These are phyloP conservation scores for Amaranthus palmeri DNA, from an alignment of 148 eudicot species.

Conservation along the genomic window DNA sequence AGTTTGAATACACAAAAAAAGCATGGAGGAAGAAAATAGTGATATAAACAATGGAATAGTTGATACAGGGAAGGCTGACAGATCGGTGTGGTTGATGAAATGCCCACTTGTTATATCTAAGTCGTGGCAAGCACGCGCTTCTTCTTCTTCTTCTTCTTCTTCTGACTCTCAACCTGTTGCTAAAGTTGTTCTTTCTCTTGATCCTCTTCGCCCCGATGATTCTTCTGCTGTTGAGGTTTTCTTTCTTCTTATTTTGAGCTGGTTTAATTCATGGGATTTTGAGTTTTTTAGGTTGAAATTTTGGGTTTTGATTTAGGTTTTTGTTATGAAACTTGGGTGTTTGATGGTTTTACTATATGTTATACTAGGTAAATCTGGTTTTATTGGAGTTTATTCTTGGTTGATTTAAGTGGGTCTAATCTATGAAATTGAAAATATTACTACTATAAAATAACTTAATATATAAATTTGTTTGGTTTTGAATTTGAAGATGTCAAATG, in stretches of 20 bases:
- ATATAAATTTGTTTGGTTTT: background rate
- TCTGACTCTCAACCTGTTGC: slow-evolving; percentile 46
- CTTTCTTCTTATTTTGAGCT: background rate
- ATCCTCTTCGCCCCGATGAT: slow-evolving; percentile 66
- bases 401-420: background rate
- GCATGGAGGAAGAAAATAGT: slow-evolving; percentile 63
- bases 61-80: slow-evolving; percentile 55
- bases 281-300: background rate
- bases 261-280: background rate
- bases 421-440: background rate
- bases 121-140: slow-evolving; percentile 66
- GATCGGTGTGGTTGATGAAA: slow-evolving; percentile 91
- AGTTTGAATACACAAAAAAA: background rate
- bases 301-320: background rate
- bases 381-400: background rate
- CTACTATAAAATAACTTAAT: too few species aligned
- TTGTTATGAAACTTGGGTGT: background rate
- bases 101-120: slow-evolving; percentile 70
- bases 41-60: slow-evolving; percentile 27
- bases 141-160: slow-evolving; percentile 34
- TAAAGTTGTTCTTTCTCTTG: slow-evolving; percentile 77
- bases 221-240: slow-evolving; percentile 32
- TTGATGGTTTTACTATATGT: background rate
- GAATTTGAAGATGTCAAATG: background rate
- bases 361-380: background rate